A percentile compares a stretch with the other conserved stretches of the same genome.
Evolutionary conservation across 1,284 basidiomycete species (phyloP).

Genomic region (Singerocomus rubriflavus): DNA sequence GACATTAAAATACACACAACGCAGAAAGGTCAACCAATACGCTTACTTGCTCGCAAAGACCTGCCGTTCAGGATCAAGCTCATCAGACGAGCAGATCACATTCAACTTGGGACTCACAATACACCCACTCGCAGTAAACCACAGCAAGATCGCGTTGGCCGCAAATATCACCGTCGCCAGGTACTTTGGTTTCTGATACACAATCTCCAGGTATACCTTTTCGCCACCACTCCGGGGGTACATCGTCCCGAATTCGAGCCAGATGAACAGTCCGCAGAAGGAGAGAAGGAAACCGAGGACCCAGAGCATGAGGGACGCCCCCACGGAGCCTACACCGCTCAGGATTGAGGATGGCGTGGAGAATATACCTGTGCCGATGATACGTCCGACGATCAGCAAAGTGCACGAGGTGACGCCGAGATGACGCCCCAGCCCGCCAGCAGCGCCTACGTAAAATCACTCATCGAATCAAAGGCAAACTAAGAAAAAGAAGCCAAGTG

Average conservation of each 20-base stretch:
- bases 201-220: constrained; percentile 52
- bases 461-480: neutral
- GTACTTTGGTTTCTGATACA: constrained; percentile 45
- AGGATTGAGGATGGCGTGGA: constrained; percentile 60
- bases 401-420: constrained; percentile 49
- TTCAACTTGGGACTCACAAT: constrained; percentile 39
- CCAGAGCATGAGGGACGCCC: constrained; percentile 56
- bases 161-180: constrained; percentile 49
- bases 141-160: constrained; percentile 46
- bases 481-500: neutral
- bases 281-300: constrained; percentile 53
- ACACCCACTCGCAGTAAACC: constrained; percentile 54
- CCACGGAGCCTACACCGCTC: constrained; percentile 46
- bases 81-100: neutral
- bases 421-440: constrained; percentile 51
- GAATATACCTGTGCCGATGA: constrained; percentile 64
- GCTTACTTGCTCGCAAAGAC: constrained; percentile 42
- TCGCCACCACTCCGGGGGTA: constrained; percentile 55
- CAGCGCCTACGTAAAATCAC: constrained; percentile 31
- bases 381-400: constrained; percentile 47
- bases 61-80: constrained; percentile 7
- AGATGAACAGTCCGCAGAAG: constrained; percentile 51
- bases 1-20: neutral
- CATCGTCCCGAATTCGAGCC: constrained; percentile 56
- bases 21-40: accelerated